Conservation (phyloP, 2,329 filamentous ascomycete species). For the Exutisphaerella laricina region DNA sequence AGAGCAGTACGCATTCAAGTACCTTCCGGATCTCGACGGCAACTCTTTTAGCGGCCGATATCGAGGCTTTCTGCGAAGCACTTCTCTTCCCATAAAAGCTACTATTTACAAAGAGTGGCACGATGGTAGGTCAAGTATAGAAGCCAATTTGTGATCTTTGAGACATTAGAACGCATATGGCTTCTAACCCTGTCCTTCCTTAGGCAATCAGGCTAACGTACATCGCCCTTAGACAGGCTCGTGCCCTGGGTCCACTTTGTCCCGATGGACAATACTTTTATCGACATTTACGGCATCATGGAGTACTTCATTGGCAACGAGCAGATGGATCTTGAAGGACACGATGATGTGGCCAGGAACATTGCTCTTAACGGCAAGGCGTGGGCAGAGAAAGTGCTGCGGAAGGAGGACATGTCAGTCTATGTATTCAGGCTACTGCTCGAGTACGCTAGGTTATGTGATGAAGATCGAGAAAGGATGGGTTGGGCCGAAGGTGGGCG, state of each 20-base stretch:
- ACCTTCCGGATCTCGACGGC: conserved; percentile 69
- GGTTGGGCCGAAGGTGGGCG: conserved; percentile 33
- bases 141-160: too few species aligned
- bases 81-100: conserved; percentile 32
- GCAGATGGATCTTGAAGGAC: conserved; percentile 28
- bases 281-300: conserved; percentile 28
- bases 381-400: conserved; percentile 64
- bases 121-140: too few species aligned
- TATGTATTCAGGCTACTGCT: conserved; percentile 58
- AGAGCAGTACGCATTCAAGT: conserved; percentile 53
- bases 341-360: conserved; percentile 54
- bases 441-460: conserved; percentile 41
- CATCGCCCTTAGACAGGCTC: too few species aligned
- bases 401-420: conserved; percentile 68
- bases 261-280: conserved; percentile 29
- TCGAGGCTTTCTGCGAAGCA: conserved; percentile 24
- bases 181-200: too few species aligned
- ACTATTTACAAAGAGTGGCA: conserved; percentile 37
- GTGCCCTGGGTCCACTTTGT: conserved; percentile 36
- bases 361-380: conserved; percentile 61
- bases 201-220: too few species aligned
- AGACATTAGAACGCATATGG: too few species aligned
- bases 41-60: conserved; percentile 42
- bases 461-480: conserved; percentile 38
- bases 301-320: conserved; percentile 52